Conservation (phyloP, 257 asterid species). For the Ilex asprella region DNA sequence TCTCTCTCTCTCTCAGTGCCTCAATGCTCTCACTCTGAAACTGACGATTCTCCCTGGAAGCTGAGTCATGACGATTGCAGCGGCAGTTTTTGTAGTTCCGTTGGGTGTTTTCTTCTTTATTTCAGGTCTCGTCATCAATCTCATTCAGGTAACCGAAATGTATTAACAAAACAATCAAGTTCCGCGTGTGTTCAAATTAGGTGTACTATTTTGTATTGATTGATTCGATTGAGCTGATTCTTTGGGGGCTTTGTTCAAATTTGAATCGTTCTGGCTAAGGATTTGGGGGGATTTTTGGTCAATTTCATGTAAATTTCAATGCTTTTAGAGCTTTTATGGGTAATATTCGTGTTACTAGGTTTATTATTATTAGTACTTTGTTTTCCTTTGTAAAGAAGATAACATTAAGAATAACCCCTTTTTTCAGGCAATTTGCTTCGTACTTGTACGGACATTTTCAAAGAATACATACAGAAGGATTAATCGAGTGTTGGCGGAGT, state of each 20-base stretch:
- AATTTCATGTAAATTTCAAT: no score
- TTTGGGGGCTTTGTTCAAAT: background rate
- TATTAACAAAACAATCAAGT: no score
- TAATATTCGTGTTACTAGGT: no score
- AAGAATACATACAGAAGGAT: slow-evolving; percentile 78
- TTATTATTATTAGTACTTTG: no score
- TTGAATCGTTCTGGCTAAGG: no score
- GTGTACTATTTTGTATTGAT: background rate
- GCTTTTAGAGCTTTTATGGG: no score
- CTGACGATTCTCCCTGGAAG: background rate
- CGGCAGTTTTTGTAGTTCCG: slow-evolving; percentile 73
- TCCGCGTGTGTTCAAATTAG: no score
- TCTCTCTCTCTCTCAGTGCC: no score
- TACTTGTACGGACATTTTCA: slow-evolving; percentile 65
- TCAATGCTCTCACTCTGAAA: no score
- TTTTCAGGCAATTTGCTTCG: slow-evolving; percentile 63
- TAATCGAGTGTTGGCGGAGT: slow-evolving; percentile 66
- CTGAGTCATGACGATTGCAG: slow-evolving; percentile 49
- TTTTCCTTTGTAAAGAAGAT: background rate
- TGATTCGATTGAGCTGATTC: background rate
- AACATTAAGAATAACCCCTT: background rate
- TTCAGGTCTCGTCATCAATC: slow-evolving; percentile 74
- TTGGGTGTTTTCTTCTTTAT: slow-evolving; percentile 78
- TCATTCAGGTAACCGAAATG: slow-evolving; percentile 50
- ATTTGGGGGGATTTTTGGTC: no score